These are phyloP conservation scores for Schrenkiella parvula DNA, from an alignment of 345 rosid species.

Conservation along the genomic window DNA sequence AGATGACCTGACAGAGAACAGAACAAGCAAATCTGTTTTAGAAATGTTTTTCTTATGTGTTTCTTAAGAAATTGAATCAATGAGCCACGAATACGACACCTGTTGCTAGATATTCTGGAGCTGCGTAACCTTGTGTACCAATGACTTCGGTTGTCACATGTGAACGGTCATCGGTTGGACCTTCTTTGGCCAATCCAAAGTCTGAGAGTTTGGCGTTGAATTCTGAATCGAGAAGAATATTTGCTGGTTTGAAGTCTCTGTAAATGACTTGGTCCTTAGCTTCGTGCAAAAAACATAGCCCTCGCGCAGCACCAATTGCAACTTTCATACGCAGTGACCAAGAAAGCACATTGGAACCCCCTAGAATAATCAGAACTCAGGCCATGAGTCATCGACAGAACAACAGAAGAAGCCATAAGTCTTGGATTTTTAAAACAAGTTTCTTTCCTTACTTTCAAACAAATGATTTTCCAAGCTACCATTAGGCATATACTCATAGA, in stretches of 20 bases:
- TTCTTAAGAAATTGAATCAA: neutral
- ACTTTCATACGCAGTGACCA: slow-evolving; percentile 70
- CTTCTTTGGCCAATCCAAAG: slow-evolving; percentile 93
- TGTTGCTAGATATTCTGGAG: slow-evolving; percentile 88
- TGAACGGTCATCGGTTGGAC: slow-evolving; percentile 82
- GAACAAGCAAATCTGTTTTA: neutral
- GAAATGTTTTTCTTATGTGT: neutral
- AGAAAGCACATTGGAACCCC: slow-evolving; percentile 38
- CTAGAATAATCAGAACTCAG: neutral
- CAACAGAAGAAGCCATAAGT: neutral
- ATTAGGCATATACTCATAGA: slow-evolving; percentile 74
- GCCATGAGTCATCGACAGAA: neutral
- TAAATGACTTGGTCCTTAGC: slow-evolving; percentile 61
- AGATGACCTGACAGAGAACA: slow-evolving; percentile 56
- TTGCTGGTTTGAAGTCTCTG: slow-evolving; percentile 82
- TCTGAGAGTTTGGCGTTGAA: slow-evolving; percentile 84
- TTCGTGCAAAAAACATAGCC: slow-evolving; percentile 74
- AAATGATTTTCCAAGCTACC: slow-evolving; percentile 80
- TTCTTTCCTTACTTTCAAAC: slow-evolving; percentile 50
- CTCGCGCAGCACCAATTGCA: slow-evolving; percentile 68
- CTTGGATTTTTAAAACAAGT: neutral
- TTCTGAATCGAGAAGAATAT: slow-evolving; percentile 71
- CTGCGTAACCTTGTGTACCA: slow-evolving; percentile 93
- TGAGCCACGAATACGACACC: slow-evolving; percentile 40
- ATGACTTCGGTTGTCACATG: slow-evolving; percentile 87